Evolutionary conservation across 139 green algal genomes (phyloP).

Genomic region (Chara braunii): DNA sequence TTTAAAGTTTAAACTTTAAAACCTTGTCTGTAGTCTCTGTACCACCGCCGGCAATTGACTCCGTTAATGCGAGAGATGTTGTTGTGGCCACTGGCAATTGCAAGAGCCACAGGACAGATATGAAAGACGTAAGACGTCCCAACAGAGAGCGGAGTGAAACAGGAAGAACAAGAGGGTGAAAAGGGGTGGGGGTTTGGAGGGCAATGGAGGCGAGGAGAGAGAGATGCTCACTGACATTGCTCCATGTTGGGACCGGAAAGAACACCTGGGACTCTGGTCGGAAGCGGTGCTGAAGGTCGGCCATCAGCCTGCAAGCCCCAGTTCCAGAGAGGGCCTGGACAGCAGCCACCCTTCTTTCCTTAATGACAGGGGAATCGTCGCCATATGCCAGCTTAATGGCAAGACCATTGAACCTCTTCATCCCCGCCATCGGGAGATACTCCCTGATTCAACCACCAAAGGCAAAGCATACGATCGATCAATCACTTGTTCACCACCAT

Average conservation of each 20-base stretch:
- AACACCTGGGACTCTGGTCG: constrained; percentile 34
- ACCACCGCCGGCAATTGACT: too few relatives aligned
- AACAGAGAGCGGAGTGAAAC: too few relatives aligned
- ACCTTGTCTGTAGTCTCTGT: too few relatives aligned
- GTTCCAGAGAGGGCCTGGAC: constrained; percentile 71
- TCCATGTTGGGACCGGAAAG: constrained; percentile 33
- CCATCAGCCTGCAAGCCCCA: constrained; percentile 71
- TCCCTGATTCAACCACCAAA: constrained; percentile 58
- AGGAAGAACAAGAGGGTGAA: too few relatives aligned
- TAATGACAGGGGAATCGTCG: constrained; percentile 40
- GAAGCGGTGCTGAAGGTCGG: constrained; percentile 69
- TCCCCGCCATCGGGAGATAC: constrained; percentile 65
- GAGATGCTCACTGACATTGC: too few relatives aligned
- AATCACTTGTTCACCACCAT: neutral
- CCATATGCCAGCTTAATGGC: constrained; percentile 76
- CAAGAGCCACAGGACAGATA: too few relatives aligned
- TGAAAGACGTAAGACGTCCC: too few relatives aligned
- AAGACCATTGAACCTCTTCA: constrained; percentile 62
- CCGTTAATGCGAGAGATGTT: too few relatives aligned
- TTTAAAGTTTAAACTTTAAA: too few relatives aligned
- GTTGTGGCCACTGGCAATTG: too few relatives aligned
- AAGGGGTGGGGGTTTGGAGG: too few relatives aligned
- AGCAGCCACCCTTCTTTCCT: constrained; percentile 52
- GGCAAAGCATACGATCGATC: neutral
- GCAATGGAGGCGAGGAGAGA: too few relatives aligned